Evolutionary conservation across 2,329 filamentous ascomycete species (phyloP).

Genomic region (Epichloe aotearoae): DNA sequence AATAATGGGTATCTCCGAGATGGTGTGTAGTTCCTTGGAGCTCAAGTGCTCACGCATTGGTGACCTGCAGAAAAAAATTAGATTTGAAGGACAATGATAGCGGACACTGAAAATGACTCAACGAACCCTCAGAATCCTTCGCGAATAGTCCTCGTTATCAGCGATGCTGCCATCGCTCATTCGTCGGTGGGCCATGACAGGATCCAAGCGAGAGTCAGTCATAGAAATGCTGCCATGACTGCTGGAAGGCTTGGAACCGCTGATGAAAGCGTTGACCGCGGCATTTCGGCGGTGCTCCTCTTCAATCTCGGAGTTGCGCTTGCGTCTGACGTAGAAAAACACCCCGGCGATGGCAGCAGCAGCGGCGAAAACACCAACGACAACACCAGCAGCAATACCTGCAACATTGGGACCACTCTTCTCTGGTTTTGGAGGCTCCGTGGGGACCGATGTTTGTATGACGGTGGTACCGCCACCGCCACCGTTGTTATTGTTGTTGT

Average conservation of each 20-base stretch:
- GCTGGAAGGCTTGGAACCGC: constrained; percentile 46
- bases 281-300: constrained; percentile 75
- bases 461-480: constrained; percentile 6
- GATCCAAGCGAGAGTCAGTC: constrained; percentile 75
- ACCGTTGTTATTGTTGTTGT: not conserved
- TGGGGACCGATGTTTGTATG: constrained; percentile 9
- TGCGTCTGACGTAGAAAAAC: constrained; percentile 64
- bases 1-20: constrained; percentile 8
- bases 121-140: constrained; percentile 84
- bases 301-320: constrained; percentile 64
- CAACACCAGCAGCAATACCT: constrained; percentile 76
- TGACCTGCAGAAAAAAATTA: constrained; percentile 29
- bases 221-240: constrained; percentile 56
- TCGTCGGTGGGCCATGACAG: constrained; percentile 69
- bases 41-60: constrained; percentile 37
- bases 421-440: constrained; percentile 9
- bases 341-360: constrained; percentile 52
- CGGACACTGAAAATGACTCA: not conserved
- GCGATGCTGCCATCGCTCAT: constrained; percentile 93
- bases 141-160: constrained; percentile 92
- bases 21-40: not conserved
- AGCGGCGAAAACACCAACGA: constrained; percentile 65
- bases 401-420: constrained; percentile 51
- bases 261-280: constrained; percentile 65
- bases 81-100: not conserved